Base-by-base conservation (phyloP, 1,284 basidiomycete genomes). In the Melanopsichium pennsylvanicum region DNA sequence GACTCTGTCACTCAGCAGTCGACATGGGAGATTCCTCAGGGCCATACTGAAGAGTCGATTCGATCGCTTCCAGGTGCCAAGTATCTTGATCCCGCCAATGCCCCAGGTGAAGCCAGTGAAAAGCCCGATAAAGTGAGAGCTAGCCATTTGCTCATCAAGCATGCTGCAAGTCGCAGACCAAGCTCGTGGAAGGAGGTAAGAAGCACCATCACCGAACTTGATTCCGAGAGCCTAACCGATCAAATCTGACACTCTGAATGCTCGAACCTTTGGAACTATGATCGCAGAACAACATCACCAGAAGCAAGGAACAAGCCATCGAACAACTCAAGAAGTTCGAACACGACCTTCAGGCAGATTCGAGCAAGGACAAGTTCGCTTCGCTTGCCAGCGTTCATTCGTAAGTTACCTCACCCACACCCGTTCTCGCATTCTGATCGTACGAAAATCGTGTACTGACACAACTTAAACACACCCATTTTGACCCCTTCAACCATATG, bases 121-220 rank as follows among this genome's bases (percentile, higher is more conserved):
- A 60, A 31, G 38, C 49, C 37, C 21, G 85, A 84, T 13, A 86
- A 91, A 82, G 92, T 97, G 27, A 88, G 93, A 54, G 95, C 94
- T 11, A 94, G 92, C 80, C 96, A 99, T 84, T 84, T 99, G 64
- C 84, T 99, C 49, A 89, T 97, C 72, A 99, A 99, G 84, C 94
- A 97, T 82, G 84, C 83, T 22, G 91, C 87, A 12, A 94, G 91
- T 80, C 85, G 96, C 56, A 84, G 93, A 45, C 92, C 96, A 5
- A 87, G 89, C 48, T 78, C 75, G 35, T 80, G 76, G 74, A 76
- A 75, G 41, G 75, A 81, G 63, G 77, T 74, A 22, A 44, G 54
- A 36, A 23, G 27, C 27, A 29, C 27, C 27, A 5, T 21, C 5
- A 26, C 38, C 3, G 10, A 15, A 3, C 9, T 12, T 29, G 25